A percentile compares a stretch with the other conserved stretches of the same genome.
Evolutionary conservation across 805 yeast species (phyloP).

Genomic region (Candida ficus): DNA sequence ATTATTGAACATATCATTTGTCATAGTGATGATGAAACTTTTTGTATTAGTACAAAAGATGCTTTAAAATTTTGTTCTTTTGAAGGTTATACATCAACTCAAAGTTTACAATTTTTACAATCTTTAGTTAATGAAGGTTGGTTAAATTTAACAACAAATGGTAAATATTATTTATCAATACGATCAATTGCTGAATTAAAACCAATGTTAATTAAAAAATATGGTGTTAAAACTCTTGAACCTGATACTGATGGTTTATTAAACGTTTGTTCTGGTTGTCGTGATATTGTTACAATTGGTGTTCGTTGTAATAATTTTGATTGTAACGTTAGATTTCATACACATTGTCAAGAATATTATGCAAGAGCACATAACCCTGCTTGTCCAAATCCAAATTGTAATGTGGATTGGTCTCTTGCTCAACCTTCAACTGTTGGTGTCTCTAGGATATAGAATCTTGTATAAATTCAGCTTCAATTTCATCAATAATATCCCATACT

Average conservation of each 20-base stretch:
- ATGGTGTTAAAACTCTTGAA: slow-evolving; percentile 27
- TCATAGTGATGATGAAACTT: slow-evolving; percentile 23
- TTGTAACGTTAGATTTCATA: slow-evolving; percentile 43
- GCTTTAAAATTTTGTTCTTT: slow-evolving; percentile 11
- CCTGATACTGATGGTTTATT: slow-evolving; percentile 33
- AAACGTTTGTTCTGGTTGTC: slow-evolving; percentile 43
- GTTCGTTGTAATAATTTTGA: slow-evolving; percentile 30
- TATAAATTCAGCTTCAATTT: slow-evolving; percentile 59
- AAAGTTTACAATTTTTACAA: slow-evolving; percentile 35
- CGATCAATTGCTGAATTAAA: slow-evolving; percentile 44
- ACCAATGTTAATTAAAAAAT: slow-evolving; percentile 37
- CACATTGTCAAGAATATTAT: slow-evolving; percentile 40
- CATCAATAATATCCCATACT: slow-evolving; percentile 81
- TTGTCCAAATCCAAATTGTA: slow-evolving; percentile 32
- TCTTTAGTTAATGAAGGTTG: slow-evolving; percentile 47
- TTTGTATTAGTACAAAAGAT: slow-evolving; percentile 28
- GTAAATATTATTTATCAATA: slow-evolving; percentile 33
- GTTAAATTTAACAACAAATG: slow-evolving; percentile 35
- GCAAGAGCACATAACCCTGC: slow-evolving; percentile 26
- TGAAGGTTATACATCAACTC: slow-evolving; percentile 31
- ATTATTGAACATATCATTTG: slow-evolving; percentile 34
- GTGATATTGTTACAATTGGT: slow-evolving; percentile 50
- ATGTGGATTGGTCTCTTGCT: slow-evolving; percentile 14
- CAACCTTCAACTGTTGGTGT: not conserved
- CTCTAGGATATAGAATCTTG: slow-evolving; percentile 21